phyloP scores from a whole-genome alignment of 83 land plant genomes.

The Picea abies region DNA sequence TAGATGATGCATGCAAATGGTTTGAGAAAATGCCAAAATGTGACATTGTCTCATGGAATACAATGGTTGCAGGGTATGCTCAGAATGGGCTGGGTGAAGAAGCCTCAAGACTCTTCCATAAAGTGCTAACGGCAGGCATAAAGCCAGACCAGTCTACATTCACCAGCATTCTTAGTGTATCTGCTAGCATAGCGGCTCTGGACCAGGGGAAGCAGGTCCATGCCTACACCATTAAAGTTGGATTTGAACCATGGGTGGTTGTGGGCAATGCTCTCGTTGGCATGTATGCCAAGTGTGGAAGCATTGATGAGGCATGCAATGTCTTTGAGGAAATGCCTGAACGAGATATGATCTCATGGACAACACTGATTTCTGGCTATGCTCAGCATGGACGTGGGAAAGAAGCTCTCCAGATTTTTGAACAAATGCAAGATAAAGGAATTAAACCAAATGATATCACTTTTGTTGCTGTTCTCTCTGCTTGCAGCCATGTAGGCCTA shows the following conservation, averaged over 20 bases:
- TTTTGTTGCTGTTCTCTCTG: conserved; percentile 63
- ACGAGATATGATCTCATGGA: conserved; percentile 57
- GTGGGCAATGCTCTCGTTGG: conserved; percentile 59
- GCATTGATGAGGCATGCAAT: conserved; percentile 44
- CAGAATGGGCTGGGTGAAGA: conserved; percentile 47
- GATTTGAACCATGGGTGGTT: not conserved
- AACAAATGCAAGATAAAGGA: conserved; percentile 32
- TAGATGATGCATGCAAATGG: conserved; percentile 36
- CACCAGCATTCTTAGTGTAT: too few relatives aligned
- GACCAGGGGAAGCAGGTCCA: too few relatives aligned
- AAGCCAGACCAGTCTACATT: not conserved
- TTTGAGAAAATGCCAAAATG: conserved; percentile 29
- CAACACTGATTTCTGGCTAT: conserved; percentile 55
- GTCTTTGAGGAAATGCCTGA: conserved; percentile 39
- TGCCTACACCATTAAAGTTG: too few relatives aligned
- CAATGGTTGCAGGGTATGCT: conserved; percentile 51
- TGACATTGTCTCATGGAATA: conserved; percentile 66
- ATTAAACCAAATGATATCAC: conserved; percentile 45
- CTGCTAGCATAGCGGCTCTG: too few relatives aligned
- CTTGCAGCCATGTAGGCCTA: conserved; percentile 54
- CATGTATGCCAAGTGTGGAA: conserved; percentile 78
- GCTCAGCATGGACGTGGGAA: conserved; percentile 52
- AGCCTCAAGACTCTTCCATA: conserved; percentile 37
- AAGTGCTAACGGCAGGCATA: conserved; percentile 29
- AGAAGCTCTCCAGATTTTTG: conserved; percentile 43